These are phyloP conservation scores for Verbascum thapsus DNA, from an alignment of 257 asterid species.

Conservation along the genomic window DNA sequence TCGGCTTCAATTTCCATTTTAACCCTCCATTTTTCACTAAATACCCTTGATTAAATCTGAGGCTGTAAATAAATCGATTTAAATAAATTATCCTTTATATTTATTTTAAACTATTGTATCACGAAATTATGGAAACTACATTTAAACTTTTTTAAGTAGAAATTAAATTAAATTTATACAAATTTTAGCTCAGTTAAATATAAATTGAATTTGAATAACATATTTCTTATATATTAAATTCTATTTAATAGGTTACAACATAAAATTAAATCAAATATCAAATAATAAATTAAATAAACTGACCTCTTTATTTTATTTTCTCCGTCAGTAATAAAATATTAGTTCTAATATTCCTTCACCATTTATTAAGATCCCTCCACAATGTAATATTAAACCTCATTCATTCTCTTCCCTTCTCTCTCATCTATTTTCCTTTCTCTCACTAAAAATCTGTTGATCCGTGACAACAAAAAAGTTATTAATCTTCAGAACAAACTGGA, in stretches of 20 bases:
- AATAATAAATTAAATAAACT: too few relatives aligned
- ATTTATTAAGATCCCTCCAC: conserved; percentile 27
- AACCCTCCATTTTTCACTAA: conserved; percentile 32
- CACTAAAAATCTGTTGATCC: conserved; percentile 38
- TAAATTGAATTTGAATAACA: too few relatives aligned
- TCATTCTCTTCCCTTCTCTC: conserved; percentile 26
- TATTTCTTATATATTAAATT: too few relatives aligned
- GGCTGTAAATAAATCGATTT: too few relatives aligned
- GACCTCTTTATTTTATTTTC: too few relatives aligned
- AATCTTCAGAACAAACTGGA: not conserved
- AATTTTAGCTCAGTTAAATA: too few relatives aligned
- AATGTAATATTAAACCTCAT: conserved; percentile 33
- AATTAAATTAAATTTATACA: too few relatives aligned
- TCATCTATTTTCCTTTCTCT: conserved; percentile 32
- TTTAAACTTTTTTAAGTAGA: too few relatives aligned
- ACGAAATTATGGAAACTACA: too few relatives aligned
- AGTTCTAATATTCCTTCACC: conserved; percentile 46
- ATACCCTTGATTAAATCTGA: conserved; percentile 15
- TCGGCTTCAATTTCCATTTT: conserved; percentile 37
- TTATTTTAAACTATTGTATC: too few relatives aligned
- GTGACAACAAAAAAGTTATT: conserved; percentile 16
- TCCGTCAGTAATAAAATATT: conserved; percentile 35
- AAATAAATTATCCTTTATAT: conserved; percentile 15
- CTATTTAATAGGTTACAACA: too few relatives aligned
- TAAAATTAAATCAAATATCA: too few relatives aligned